Evolutionary conservation across 2,329 filamentous ascomycete genomes (phyloP), one percentile per base, ranked within the genome.

Genomic region (Calonectria hongkongensis): DNA sequence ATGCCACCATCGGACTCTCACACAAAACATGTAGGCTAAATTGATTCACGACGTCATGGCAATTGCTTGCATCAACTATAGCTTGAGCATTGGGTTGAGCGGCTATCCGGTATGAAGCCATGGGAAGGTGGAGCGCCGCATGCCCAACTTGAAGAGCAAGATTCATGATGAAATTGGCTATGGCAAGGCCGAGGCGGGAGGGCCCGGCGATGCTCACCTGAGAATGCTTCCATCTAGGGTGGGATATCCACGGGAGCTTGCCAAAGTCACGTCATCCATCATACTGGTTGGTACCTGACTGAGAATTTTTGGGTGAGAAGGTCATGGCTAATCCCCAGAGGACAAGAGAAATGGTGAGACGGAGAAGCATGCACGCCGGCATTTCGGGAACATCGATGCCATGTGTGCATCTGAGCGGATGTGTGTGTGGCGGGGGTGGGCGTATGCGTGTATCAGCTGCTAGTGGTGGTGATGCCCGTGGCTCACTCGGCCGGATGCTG

Each of bases 1-100:
- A 75, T 56, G 63, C 56, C 45, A 25, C 56, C 45, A 64, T 33
- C 36, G 62, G 54, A 71, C 56, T 66, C 43, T 63, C 73, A 51
- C 65, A 74, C 75, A 58, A 67, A 43, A 71, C 70, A 79, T 79
- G 78, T 76, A 78, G 70, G 73, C 77, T 41, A 54, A 72, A 73
- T 70, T 18, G 50, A 28, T 7, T 16, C 16, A 33, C 10, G 27
- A 1, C 16, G 28, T 41, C 16, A 48, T 62, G 33, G 9, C 33
- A 33, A 39, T 48, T 62, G 41, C 27, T 67, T 43, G 41, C 27
- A 58, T 58, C 16, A 41, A 58, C n/a, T 16, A 27, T 28, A 25
- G 25, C n/a, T 21, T n/a, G 56, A 51, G n/a, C 27, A n/a, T 48
- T 27, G 28, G 21, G 39, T 36, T 16, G 64, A 18, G 25, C n/a